Conservation (phyloP, 164 flowering plant species). For the Kingdonia uniflora region DNA sequence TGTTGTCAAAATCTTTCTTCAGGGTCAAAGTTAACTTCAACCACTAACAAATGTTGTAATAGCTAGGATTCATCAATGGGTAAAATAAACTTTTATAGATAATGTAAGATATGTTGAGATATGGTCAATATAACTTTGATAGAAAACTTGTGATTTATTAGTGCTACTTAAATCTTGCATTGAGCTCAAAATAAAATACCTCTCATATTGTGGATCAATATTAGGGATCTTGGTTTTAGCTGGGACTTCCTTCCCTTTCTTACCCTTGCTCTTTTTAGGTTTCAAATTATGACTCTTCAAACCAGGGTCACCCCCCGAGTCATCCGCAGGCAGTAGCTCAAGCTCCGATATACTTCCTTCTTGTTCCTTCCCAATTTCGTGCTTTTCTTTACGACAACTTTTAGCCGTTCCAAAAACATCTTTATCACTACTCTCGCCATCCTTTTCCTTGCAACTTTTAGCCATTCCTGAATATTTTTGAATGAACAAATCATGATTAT, state of each 20-base stretch:
- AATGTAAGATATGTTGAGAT: background rate
- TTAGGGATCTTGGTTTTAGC: conserved; percentile 58
- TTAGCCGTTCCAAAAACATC: conserved; percentile 5
- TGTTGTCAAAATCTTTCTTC: no score
- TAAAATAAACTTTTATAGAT: no score
- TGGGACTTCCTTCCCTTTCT: conserved; percentile 33
- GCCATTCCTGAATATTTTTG: conserved; percentile 35
- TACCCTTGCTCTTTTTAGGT: conserved; percentile 49
- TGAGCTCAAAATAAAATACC: conserved; percentile 26
- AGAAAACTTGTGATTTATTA: background rate
- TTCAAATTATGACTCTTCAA: conserved; percentile 75
- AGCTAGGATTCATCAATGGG: no score
- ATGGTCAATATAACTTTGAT: no score
- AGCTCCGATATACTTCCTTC: conserved; percentile 79
- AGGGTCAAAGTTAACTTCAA: no score
- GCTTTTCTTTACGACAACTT: conserved; percentile 13
- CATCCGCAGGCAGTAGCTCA: conserved; percentile 78
- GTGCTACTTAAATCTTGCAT: background rate
- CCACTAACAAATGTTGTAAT: no score
- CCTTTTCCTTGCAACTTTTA: conserved; percentile 16
- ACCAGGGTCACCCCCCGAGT: conserved; percentile 32
- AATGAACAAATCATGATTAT: conserved; percentile 68
- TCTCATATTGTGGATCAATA: conserved; percentile 63
- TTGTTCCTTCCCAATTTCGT: conserved; percentile 28
- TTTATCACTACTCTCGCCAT: conserved; percentile 11